phyloP scores from a whole-genome alignment of 306 rosid genomes.

The Pyrus communis region DNA sequence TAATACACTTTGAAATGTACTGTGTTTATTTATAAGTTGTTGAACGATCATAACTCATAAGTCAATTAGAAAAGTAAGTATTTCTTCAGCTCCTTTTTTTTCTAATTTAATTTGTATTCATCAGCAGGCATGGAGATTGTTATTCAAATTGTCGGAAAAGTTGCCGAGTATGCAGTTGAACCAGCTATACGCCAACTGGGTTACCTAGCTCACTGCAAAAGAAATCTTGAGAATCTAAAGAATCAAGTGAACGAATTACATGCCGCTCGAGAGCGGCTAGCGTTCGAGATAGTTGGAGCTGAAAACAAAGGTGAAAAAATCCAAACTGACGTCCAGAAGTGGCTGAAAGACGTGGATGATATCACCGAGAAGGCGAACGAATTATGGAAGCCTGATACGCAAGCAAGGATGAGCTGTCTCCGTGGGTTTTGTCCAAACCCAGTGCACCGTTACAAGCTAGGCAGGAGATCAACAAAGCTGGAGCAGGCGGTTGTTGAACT shows the following conservation, averaged over 20 bases:
- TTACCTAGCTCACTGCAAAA: not conserved
- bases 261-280: not conserved
- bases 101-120: not conserved
- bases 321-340: not conserved
- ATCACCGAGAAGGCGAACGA: not conserved
- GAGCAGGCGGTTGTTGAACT: too few species aligned
- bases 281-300: not conserved
- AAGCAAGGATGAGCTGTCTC: too few species aligned
- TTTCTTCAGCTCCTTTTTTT: too few species aligned
- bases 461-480: too few species aligned
- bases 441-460: too few species aligned
- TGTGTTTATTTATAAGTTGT: too few species aligned
- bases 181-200: slow-evolving; percentile 10
- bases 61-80: too few species aligned
- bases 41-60: too few species aligned
- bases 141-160: not conserved
- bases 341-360: too few species aligned
- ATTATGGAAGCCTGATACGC: not conserved
- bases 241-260: not conserved
- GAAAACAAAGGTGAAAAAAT: slow-evolving; percentile 4
- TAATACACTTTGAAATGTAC: too few species aligned
- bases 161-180: not conserved
- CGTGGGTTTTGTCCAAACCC: too few species aligned
- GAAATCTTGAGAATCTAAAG: not conserved
- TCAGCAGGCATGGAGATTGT: not conserved